Percentiles rank a stretch among this genome's conserved stretches.
Conservation (phyloP, 225 moss, liverwort and hornwort genomes). For the Ulota crispa region DNA sequence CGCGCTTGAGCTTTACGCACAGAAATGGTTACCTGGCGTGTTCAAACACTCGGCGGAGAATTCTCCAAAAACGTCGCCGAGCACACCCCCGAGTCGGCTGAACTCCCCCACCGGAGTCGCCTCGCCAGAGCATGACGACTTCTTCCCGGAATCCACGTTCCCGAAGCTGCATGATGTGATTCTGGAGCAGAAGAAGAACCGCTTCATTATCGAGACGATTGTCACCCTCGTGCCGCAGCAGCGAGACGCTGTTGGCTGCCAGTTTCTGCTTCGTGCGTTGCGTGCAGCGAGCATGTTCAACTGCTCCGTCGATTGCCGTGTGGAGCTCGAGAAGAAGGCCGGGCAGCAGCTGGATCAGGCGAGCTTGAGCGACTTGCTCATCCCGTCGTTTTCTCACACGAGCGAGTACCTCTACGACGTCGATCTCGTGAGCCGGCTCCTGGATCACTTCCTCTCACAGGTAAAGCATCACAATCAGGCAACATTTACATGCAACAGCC, state of each 20-base stretch:
- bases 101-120: constrained; percentile 21
- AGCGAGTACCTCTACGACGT: constrained; percentile 81
- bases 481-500: too few relatives aligned
- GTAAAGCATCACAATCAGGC: background rate
- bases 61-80: background rate
- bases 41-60: constrained; percentile 35
- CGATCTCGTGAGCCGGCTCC: constrained; percentile 81
- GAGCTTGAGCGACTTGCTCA: constrained; percentile 72
- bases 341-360: constrained; percentile 77
- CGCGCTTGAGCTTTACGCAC: constrained; percentile 62
- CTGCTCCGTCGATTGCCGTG: constrained; percentile 45
- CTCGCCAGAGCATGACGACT: constrained; percentile 27
- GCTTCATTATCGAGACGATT: constrained; percentile 62
- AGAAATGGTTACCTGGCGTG: constrained; percentile 72
- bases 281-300: constrained; percentile 65
- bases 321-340: constrained; percentile 65
- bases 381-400: constrained; percentile 58
- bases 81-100: constrained; percentile 14
- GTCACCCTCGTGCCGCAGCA: constrained; percentile 59
- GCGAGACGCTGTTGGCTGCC: constrained; percentile 52
- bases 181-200: constrained; percentile 44
- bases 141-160: background rate
- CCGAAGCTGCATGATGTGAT: constrained; percentile 27
- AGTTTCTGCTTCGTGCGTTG: constrained; percentile 71
- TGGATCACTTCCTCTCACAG: constrained; percentile 69